Conservation (phyloP, 2,329 filamentous ascomycete genomes). For the Nigrospora osmanthi region DNA sequence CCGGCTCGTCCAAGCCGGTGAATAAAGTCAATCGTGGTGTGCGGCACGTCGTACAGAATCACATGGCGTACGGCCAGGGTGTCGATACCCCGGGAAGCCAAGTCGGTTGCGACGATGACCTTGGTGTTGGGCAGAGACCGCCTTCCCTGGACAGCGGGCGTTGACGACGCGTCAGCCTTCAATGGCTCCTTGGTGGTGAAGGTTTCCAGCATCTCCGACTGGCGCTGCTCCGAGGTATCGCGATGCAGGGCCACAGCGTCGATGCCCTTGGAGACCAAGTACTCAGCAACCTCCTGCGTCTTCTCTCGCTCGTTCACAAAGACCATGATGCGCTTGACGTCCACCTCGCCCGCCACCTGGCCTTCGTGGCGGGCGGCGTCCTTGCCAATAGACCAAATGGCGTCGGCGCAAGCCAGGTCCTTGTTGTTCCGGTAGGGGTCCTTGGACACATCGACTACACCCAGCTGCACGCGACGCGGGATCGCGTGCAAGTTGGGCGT, state of each 20-base stretch:
- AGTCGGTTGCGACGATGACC: conserved; percentile 88
- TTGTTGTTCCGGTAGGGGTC: conserved; percentile 95
- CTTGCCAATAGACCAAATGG: conserved; percentile 88
- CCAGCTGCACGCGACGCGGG: conserved; percentile 86
- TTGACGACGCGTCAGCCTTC: conserved; percentile 9
- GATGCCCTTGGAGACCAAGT: conserved; percentile 76
- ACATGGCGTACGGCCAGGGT: conserved; percentile 87
- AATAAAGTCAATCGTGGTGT: conserved; percentile 96
- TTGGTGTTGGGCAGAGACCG: conserved; percentile 68
- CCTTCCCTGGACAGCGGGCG: conserved; percentile 13
- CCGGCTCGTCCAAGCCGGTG: conserved; percentile 89
- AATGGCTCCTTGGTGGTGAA: conserved; percentile 55
- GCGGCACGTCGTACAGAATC: conserved; percentile 93
- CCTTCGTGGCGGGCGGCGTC: conserved; percentile 56
- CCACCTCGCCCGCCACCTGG: conserved; percentile 44
- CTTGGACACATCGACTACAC: conserved; percentile 83
- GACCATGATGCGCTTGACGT: conserved; percentile 80
- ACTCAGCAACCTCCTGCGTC: conserved; percentile 72
- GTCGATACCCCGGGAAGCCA: conserved; percentile 89
- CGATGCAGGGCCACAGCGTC: conserved; percentile 79
- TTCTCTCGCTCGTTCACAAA: conserved; percentile 96
- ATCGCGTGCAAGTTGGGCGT: conserved; percentile 96
- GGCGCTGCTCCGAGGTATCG: conserved; percentile 71
- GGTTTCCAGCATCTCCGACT: conserved; percentile 65
- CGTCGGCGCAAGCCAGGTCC: conserved; percentile 85